Evolutionary conservation across 139 green algal species (phyloP).

Genomic region (Yamagishiella unicocca): DNA sequence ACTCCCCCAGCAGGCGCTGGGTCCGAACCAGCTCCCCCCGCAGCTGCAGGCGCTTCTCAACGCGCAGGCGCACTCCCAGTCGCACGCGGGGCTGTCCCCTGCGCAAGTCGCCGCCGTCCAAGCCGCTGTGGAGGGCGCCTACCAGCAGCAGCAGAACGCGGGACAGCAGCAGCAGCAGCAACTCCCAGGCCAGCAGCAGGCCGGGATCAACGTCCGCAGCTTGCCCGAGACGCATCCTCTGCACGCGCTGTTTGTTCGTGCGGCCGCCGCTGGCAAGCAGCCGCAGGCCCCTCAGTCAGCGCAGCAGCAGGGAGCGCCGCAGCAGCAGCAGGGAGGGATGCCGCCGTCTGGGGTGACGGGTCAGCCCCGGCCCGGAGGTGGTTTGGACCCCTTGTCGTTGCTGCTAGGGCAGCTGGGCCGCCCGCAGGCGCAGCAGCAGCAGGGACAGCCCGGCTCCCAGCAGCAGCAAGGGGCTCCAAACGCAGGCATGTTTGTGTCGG

Average conservation of each 20-base stretch:
- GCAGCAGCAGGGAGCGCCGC: not conserved
- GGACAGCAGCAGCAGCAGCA: conserved; percentile 18
- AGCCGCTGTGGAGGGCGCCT: too few relatives aligned
- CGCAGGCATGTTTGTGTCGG: not conserved
- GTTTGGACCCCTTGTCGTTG: not conserved
- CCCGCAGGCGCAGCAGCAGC: not conserved
- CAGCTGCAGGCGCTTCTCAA: conserved; percentile 10
- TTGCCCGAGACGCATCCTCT: conserved; percentile 28
- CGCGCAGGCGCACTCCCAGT: too few relatives aligned
- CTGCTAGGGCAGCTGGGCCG: conserved; percentile 11
- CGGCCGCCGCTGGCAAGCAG: not conserved
- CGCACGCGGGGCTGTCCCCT: too few relatives aligned
- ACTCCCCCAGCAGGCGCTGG: not conserved
- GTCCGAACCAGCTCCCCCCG: not conserved
- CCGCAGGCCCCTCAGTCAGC: not conserved
- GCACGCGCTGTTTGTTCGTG: conserved; percentile 25
- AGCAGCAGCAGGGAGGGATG: not conserved
- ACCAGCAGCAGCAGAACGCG: not conserved
- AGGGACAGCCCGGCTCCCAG: not conserved
- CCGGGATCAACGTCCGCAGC: conserved; percentile 19
- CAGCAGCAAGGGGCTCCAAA: not conserved
- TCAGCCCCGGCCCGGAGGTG: not conserved
- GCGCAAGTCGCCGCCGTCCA: too few relatives aligned
- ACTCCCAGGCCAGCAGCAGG: conserved; percentile 26
- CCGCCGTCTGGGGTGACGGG: not conserved